phyloP scores from a whole-genome alignment of 257 asterid genomes.

The Anisodus tanguticus region DNA sequence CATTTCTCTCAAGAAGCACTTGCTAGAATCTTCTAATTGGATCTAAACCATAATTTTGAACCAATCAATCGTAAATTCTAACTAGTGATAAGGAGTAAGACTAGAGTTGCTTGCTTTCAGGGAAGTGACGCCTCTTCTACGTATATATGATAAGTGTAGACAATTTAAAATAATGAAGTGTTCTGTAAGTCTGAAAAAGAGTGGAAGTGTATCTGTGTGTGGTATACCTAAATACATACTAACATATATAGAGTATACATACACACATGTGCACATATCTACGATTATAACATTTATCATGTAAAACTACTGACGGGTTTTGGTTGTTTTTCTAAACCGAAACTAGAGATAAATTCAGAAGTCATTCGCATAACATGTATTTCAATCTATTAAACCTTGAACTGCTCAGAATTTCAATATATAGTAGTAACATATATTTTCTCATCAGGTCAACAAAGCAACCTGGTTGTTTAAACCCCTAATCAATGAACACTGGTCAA shows the following conservation, averaged over 20 bases:
- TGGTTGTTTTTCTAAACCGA: not conserved
- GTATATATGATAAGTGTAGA: not conserved
- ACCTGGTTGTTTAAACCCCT: conserved; percentile 12
- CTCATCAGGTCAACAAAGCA: not conserved
- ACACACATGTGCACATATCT: not conserved
- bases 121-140: not conserved
- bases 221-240: not conserved
- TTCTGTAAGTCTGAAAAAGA: conserved; percentile 22
- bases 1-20: conserved; percentile 23
- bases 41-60: conserved; percentile 9
- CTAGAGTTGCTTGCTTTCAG: not conserved
- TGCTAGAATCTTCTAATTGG: conserved; percentile 16
- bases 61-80: not conserved
- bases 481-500: conserved; percentile 5
- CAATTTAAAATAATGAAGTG: not conserved
- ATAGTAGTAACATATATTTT: not conserved
- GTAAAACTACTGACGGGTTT: not conserved
- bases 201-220: not conserved
- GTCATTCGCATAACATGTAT: conserved; percentile 14
- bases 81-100: conserved; percentile 23
- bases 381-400: not conserved
- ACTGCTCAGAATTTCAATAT: not conserved
- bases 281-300: not conserved
- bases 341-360: not conserved
- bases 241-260: not conserved